These are phyloP conservation scores for Leccinum disarticulatum DNA, from an alignment of 768 basidiomycete species.

Conservation along the genomic window DNA sequence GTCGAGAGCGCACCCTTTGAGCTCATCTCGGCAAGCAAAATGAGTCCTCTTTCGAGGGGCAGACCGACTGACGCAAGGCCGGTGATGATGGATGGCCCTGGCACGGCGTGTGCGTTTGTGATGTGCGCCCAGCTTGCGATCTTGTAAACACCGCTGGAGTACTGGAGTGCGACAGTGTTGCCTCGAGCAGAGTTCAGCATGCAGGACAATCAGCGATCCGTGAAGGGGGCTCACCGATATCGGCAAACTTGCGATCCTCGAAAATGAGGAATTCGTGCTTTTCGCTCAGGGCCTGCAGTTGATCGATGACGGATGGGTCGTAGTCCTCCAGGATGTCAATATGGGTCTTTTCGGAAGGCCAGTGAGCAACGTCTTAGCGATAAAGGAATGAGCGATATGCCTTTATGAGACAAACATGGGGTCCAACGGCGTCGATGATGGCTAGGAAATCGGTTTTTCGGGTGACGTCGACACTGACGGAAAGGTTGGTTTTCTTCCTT, in stretches of 20 bases:
- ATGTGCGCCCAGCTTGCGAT: conserved; percentile 96
- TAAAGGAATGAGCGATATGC: conserved; percentile 39
- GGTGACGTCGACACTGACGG: conserved; percentile 95
- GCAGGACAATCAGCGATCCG: background rate
- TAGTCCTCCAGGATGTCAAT: conserved; percentile 96
- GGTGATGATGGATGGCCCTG: conserved; percentile 92
- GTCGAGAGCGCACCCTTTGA: conserved; percentile 82
- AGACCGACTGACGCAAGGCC: conserved; percentile 86
- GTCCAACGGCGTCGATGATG: conserved; percentile 87
- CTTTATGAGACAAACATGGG: conserved; percentile 93
- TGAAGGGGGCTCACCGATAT: conserved; percentile 69
- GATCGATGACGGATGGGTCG: conserved; percentile 64
- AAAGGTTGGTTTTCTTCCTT: conserved; percentile 87
- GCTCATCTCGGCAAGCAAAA: conserved; percentile 96
- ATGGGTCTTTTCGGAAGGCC: conserved; percentile 70
- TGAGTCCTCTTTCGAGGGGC: conserved; percentile 77
- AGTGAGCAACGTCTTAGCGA: conserved; percentile 22
- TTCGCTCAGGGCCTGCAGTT: conserved; percentile 64
- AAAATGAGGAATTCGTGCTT: conserved; percentile 95
- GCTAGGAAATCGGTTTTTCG: conserved; percentile 72
- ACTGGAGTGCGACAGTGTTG: conserved; percentile 94
- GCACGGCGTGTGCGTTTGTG: conserved; percentile 94
- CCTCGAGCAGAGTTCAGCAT: conserved; percentile 48
- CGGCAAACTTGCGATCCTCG: conserved; percentile 98
- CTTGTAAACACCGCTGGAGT: conserved; percentile 88